phyloP scores from a whole-genome alignment of 768 basidiomycete species.

The Antrodiella citrinella region DNA sequence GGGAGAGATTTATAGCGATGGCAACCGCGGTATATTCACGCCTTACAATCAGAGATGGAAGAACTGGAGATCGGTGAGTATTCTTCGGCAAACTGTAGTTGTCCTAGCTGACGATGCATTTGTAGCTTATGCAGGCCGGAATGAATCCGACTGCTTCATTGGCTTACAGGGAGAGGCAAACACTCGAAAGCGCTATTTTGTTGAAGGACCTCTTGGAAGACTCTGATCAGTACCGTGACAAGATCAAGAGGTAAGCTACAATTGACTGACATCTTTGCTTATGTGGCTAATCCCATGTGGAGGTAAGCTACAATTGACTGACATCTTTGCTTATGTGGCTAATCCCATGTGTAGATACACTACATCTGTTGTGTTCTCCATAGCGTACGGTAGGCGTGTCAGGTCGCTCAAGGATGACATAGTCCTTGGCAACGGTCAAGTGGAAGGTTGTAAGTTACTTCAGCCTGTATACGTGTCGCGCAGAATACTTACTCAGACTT shows the following conservation, averaged over 20 bases:
- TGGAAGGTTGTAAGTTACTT: not conserved
- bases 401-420: conserved; percentile 1
- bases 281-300: no score
- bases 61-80: conserved; percentile 4
- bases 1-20: conserved; percentile 3
- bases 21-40: conserved; percentile 1
- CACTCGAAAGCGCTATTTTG: not conserved
- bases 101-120: not conserved
- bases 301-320: not conserved
- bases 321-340: not conserved
- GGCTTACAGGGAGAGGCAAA: not conserved
- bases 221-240: not conserved
- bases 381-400: conserved; percentile 4
- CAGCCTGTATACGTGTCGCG: no score
- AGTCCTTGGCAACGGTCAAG: not conserved
- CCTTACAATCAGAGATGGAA: conserved; percentile 4
- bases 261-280: not conserved
- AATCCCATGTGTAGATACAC: conserved; percentile 4
- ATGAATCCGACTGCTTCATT: not conserved
- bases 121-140: not conserved
- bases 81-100: no score
- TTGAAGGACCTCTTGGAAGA: not conserved
- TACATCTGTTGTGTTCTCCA: conserved; percentile 3
- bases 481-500: no score
- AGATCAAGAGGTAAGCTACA: not conserved